Evolutionary conservation across 495 filamentous ascomycete genomes (phyloP).

Genomic region (Letharia lupina): DNA sequence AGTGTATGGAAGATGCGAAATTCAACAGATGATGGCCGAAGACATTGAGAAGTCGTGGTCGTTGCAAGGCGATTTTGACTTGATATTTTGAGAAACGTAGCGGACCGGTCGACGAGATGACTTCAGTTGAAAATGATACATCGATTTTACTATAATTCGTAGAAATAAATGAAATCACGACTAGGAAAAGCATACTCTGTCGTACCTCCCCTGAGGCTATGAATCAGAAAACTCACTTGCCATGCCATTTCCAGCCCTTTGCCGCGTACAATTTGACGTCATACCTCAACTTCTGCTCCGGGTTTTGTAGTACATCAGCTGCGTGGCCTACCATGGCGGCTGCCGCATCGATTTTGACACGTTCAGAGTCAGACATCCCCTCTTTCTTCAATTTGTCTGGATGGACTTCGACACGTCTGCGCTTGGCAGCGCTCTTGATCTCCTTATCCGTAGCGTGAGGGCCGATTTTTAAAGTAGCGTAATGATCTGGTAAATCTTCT

Average conservation of each 20-base stretch:
- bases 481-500: conserved; percentile 10
- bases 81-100: not conserved
- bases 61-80: not conserved
- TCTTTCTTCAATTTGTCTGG: conserved; percentile 11
- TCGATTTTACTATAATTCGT: not conserved
- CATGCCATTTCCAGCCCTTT: not conserved
- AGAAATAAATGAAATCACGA: not conserved
- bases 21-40: not conserved
- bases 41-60: not conserved
- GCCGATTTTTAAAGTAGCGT: conserved; percentile 13
- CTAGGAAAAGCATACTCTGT: not conserved
- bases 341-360: not conserved
- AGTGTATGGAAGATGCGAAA: not conserved
- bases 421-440: conserved; percentile 15
- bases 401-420: conserved; percentile 13
- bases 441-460: not conserved
- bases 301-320: conserved; percentile 7
- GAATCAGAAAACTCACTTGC: not conserved
- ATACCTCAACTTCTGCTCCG: not conserved
- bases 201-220: not conserved
- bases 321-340: conserved; percentile 10
- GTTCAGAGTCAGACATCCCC: conserved; percentile 9
- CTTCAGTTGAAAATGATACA: not conserved
- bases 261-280: not conserved
- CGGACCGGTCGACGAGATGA: not conserved